Conservation (phyloP, 2,329 filamentous ascomycete genomes). For the Colletotrichum cereale region DNA sequence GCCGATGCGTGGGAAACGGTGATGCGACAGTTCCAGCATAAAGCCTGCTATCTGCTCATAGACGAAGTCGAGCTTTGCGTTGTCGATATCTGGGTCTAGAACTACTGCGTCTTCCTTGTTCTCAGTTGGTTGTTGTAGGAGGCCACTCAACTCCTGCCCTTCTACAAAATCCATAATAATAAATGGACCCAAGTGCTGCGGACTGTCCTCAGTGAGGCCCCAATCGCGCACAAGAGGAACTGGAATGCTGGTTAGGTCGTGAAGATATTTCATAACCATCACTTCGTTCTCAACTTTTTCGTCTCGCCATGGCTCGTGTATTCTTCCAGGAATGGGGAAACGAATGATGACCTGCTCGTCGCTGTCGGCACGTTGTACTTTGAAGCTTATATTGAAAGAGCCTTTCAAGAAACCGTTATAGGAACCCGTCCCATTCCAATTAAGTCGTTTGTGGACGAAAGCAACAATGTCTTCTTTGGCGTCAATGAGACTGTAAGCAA, state of each 20-base stretch:
- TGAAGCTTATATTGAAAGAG: constrained; percentile 48
- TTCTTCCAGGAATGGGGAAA: constrained; percentile 46
- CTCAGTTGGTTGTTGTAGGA: constrained; percentile 46
- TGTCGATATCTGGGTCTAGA: constrained; percentile 43
- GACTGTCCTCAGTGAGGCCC: constrained; percentile 48
- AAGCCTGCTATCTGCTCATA: constrained; percentile 45
- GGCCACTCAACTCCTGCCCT: constrained; percentile 42
- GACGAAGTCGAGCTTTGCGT: constrained; percentile 42
- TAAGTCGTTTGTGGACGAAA: constrained; percentile 43
- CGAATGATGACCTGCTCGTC: constrained; percentile 45
- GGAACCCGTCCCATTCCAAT: constrained; percentile 38
- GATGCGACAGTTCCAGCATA: constrained; percentile 48
- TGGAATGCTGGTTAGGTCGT: constrained; percentile 48
- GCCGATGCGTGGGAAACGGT: constrained; percentile 49
- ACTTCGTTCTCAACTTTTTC: constrained; percentile 51
- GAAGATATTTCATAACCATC: constrained; percentile 45
- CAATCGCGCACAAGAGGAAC: constrained; percentile 45
- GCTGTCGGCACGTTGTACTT: constrained; percentile 42
- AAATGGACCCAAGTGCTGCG: constrained; percentile 49
- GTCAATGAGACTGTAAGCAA: not conserved
- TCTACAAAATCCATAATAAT: constrained; percentile 51
- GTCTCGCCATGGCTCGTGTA: constrained; percentile 41
- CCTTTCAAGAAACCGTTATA: constrained; percentile 45
- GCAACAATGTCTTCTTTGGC: constrained; percentile 1
- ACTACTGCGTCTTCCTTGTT: constrained; percentile 42